Evolutionary conservation across 768 basidiomycete species (phyloP).

Genomic region (Calocybe cyanea): DNA sequence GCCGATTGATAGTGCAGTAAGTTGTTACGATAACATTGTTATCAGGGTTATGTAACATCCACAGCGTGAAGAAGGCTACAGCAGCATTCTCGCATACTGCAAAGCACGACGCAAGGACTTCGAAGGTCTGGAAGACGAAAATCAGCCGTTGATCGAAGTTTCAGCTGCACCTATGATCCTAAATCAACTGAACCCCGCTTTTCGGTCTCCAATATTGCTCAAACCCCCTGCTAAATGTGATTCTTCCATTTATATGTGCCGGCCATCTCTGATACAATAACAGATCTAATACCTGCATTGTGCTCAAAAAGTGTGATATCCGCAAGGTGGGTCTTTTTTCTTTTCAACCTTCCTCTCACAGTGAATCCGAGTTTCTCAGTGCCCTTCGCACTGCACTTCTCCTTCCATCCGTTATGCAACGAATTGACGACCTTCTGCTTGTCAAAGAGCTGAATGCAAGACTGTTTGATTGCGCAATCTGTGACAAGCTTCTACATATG

Average conservation of each 20-base stretch:
- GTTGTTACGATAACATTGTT: conserved; percentile 21
- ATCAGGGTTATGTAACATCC: conserved; percentile 7
- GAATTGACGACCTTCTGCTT: conserved; percentile 71
- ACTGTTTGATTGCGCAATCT: conserved; percentile 59
- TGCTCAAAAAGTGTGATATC: conserved; percentile 69
- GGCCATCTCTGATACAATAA: background rate
- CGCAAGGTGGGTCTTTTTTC: conserved; percentile 48
- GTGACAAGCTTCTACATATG: conserved; percentile 55
- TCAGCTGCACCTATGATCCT: conserved; percentile 42
- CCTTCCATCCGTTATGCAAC: conserved; percentile 68
- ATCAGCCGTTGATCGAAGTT: conserved; percentile 75
- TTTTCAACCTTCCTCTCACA: background rate
- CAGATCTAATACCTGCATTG: conserved; percentile 84
- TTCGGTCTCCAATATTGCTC: conserved; percentile 33
- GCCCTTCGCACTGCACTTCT: conserved; percentile 64
- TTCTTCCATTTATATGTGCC: background rate
- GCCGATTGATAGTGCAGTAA: conserved; percentile 59
- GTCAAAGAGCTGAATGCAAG: conserved; percentile 75
- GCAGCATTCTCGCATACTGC: conserved; percentile 64
- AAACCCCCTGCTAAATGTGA: conserved; percentile 58
- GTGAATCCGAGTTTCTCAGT: conserved; percentile 30
- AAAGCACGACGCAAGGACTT: conserved; percentile 59
- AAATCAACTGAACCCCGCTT: conserved; percentile 59
- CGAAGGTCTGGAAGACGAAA: conserved; percentile 52
- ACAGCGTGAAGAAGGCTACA: conserved; percentile 60